These are phyloP conservation scores for Haematococcus lacustris DNA, from an alignment of 139 green algal genomes.

Conservation along the genomic window DNA sequence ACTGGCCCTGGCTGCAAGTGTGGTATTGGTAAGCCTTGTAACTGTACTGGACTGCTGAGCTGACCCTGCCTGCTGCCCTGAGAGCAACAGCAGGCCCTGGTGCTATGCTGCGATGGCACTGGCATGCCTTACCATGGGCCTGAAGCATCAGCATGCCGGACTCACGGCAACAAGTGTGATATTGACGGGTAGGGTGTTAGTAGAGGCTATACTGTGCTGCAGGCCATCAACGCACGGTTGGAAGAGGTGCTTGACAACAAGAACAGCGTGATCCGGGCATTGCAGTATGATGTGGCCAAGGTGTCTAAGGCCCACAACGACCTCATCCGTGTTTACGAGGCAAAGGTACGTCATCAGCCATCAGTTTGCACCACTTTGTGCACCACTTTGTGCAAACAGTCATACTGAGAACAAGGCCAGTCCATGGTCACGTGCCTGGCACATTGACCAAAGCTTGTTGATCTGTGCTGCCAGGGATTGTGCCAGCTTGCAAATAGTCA, in stretches of 20 bases:
- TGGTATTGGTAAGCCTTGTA: too few species aligned
- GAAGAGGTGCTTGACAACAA: conserved; percentile 81
- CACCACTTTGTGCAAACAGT: not conserved
- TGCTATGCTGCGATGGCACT: too few species aligned
- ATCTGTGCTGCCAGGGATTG: not conserved
- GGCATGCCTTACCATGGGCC: too few species aligned
- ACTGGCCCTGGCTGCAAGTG: too few species aligned
- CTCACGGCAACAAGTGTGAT: too few species aligned
- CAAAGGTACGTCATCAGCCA: conserved; percentile 33
- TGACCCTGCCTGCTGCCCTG: too few species aligned
- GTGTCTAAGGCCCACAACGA: conserved; percentile 87
- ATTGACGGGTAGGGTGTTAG: too few species aligned
- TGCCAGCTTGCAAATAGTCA: not conserved
- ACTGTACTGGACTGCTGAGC: too few species aligned
- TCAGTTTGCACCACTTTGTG: not conserved
- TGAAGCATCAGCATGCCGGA: too few species aligned
- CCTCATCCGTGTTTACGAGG: conserved; percentile 79
- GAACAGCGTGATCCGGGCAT: conserved; percentile 65
- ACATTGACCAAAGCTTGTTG: not conserved
- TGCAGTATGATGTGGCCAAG: conserved; percentile 76
- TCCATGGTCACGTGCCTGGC: not conserved
- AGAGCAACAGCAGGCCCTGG: too few species aligned
- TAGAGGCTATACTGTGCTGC: too few species aligned
- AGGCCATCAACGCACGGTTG: conserved; percentile 55
- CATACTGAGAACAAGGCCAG: not conserved